Conservation (phyloP, 2,329 filamentous ascomycete species). For the Exophiala sp. region DNA sequence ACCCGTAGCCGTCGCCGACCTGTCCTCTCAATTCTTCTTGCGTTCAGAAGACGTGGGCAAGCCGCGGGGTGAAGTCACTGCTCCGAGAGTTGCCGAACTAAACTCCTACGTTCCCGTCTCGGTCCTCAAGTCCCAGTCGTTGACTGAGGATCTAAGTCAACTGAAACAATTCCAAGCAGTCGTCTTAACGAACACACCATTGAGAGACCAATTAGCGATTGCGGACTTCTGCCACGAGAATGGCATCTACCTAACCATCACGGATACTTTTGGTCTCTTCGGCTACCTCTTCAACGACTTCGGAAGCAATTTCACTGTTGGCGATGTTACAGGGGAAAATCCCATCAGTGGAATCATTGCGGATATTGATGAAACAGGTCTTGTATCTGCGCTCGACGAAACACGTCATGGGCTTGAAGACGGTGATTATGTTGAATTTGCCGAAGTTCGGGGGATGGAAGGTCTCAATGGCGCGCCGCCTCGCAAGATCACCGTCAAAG, state of each 20-base stretch:
- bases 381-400: slow-evolving; percentile 91
- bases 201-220: slow-evolving; percentile 74
- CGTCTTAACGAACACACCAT: slow-evolving; percentile 76
- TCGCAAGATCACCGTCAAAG: slow-evolving; percentile 87
- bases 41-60: slow-evolving; percentile 83
- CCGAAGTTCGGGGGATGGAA: slow-evolving; percentile 89
- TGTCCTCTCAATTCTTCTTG: slow-evolving; percentile 97
- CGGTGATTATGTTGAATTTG: slow-evolving; percentile 92
- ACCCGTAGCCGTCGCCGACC: slow-evolving; percentile 74
- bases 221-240: slow-evolving; percentile 92
- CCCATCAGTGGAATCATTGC: slow-evolving; percentile 83
- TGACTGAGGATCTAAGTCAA: slow-evolving; percentile 70
- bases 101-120: slow-evolving; percentile 93
- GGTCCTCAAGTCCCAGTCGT: slow-evolving; percentile 58
- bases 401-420: slow-evolving; percentile 92
- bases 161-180: slow-evolving; percentile 90
- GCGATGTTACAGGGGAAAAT: slow-evolving; percentile 85
- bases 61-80: slow-evolving; percentile 78
- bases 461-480: slow-evolving; percentile 75
- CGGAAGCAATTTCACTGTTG: slow-evolving; percentile 83
- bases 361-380: slow-evolving; percentile 77
- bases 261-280: slow-evolving; percentile 89
- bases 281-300: slow-evolving; percentile 97
- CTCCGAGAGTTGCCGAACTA: slow-evolving; percentile 83
- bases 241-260: slow-evolving; percentile 80